phyloP scores from a whole-genome alignment of 192 early-diverging fungal species.

The Backusella sp. region DNA sequence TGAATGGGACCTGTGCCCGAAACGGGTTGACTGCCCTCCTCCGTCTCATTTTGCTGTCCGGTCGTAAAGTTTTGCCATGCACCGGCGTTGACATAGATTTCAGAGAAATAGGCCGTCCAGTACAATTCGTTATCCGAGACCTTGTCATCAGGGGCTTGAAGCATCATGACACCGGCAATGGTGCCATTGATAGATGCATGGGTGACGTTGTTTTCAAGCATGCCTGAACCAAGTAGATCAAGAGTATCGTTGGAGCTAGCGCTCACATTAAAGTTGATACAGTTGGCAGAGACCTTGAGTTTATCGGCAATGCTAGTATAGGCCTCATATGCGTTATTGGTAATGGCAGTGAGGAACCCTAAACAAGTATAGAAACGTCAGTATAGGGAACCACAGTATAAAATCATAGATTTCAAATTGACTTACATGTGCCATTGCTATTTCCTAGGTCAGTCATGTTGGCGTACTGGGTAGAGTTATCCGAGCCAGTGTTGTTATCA shows the following conservation, averaged over 20 bases:
- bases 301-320: not conserved
- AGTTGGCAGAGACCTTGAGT: not conserved
- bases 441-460: not conserved
- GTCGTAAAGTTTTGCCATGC: conserved; percentile 11
- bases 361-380: too few species aligned
- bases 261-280: not conserved
- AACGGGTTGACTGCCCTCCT: not conserved
- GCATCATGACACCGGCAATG: not conserved
- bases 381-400: too few species aligned
- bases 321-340: not conserved
- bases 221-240: not conserved
- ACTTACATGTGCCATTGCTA: conserved; percentile 5
- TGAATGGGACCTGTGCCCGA: not conserved
- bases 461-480: not conserved
- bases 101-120: not conserved
- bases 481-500: not conserved
- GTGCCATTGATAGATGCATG: not conserved
- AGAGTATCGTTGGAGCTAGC: not conserved
- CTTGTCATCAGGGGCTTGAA: not conserved
- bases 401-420: too few species aligned
- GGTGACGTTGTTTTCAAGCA: not conserved
- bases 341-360: conserved; percentile 1
- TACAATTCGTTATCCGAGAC: not conserved
- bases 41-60: too few species aligned
- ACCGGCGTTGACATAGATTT: not conserved